Evolutionary conservation across 2,329 filamentous ascomycete species (phyloP).

Genomic region (Fusarium hostae): DNA sequence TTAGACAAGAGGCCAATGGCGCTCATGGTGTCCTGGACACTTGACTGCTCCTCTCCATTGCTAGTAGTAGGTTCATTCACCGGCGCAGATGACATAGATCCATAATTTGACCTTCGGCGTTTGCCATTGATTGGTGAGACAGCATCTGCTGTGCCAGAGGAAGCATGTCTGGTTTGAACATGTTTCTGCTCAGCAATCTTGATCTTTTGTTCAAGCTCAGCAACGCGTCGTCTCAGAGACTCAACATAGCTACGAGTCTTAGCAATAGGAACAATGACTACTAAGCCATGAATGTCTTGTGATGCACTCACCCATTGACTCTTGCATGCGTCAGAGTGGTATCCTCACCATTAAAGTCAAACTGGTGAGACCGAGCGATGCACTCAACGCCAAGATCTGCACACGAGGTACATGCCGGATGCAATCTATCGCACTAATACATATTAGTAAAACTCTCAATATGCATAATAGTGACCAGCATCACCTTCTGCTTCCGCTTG

Average conservation of each 20-base stretch:
- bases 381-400: constrained; percentile 25
- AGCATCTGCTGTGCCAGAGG: not conserved
- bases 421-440: constrained; percentile 5
- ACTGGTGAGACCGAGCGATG: constrained; percentile 18
- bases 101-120: not conserved
- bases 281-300: rapidly evolving
- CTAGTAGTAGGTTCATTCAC: rapidly evolving
- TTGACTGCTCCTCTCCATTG: constrained; percentile 13
- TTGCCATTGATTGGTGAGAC: not conserved
- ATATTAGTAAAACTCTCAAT: rapidly evolving
- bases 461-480: no score
- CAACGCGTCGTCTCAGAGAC: constrained; percentile 8
- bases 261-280: not conserved
- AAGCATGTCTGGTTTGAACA: not conserved
- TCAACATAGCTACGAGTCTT: not conserved
- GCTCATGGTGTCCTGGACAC: constrained; percentile 28
- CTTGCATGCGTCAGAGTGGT: constrained; percentile 18
- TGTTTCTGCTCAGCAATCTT: constrained; percentile 3
- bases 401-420: constrained; percentile 14
- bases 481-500: constrained; percentile 31
- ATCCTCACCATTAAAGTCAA: constrained; percentile 23
- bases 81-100: rapidly evolving
- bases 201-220: constrained; percentile 18
- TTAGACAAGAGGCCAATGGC: constrained; percentile 25
- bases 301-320: constrained; percentile 2